Evolutionary conservation across 139 green algal species (phyloP), one percentile per base, ranked within the genome.

Genomic region (Chlamydomonas asymmetrica): DNA sequence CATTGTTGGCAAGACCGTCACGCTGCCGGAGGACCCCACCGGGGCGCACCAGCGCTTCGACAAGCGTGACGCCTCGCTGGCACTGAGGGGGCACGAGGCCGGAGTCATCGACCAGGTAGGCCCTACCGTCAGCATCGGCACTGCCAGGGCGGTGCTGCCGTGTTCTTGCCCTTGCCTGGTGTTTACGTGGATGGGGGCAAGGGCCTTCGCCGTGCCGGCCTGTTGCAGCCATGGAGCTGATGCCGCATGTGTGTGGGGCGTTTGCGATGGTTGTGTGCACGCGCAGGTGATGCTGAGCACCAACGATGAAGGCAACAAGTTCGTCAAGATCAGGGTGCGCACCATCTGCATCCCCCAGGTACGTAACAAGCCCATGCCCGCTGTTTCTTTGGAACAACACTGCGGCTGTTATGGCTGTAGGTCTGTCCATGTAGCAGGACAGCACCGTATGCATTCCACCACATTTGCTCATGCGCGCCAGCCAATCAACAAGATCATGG

Each of bases 331-430:
- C 68, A 88, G 95, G 62, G 90, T 99, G 48, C 87, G 96, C 32
- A 98, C 92, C 23, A 92, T 98, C 74, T 92, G 96, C 64, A 93
- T 98, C 39, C 96, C 96, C 0, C 96, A 99, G 76, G 91, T 98
- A 37, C 88, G 29, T 38, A n/a, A n/a, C n/a, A n/a, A n/a, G n/a
- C n/a, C n/a, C n/a, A n/a, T n/a, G n/a, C n/a, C n/a, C n/a, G n/a
- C n/a, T n/a, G n/a, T n/a, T n/a, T n/a, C n/a, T n/a, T n/a, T n/a
- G n/a, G n/a, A n/a, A n/a, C n/a, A n/a, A n/a, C n/a, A n/a, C n/a
- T n/a, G n/a, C n/a, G n/a, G n/a, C n/a, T n/a, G n/a, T n/a, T n/a
- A n/a, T n/a, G n/a, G n/a, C n/a, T n/a, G n/a, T n/a, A n/a, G n/a
- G n/a, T n/a, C n/a, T n/a, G n/a, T n/a, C n/a, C n/a, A n/a, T n/a